phyloP scores from a whole-genome alignment of 1,284 basidiomycete genomes.

The Moesziomyces sp. region DNA sequence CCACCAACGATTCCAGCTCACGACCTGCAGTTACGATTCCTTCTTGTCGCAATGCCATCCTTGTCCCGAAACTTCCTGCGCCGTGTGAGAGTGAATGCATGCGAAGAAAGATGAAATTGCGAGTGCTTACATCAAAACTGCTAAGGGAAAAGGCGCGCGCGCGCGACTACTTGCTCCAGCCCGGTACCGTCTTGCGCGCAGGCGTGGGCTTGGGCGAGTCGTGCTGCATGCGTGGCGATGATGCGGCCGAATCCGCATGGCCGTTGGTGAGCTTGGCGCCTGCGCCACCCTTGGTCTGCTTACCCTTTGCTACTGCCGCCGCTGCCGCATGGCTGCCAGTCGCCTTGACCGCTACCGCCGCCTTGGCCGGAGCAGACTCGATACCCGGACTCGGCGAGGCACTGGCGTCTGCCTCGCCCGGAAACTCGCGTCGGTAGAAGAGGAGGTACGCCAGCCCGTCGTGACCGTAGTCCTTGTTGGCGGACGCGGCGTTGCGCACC shows the following conservation, averaged over 20 bases:
- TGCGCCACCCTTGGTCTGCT: conserved; percentile 13
- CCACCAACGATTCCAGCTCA: neutral
- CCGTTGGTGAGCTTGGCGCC: conserved; percentile 20
- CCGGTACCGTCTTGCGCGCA: conserved; percentile 26
- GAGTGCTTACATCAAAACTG: too few species aligned
- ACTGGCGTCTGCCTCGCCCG: conserved; percentile 18
- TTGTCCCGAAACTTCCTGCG: neutral
- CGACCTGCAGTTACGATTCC: neutral
- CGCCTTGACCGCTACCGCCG: neutral
- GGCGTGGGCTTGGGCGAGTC: conserved; percentile 14
- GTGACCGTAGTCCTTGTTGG: conserved; percentile 60
- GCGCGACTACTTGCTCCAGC: conserved; percentile 29
- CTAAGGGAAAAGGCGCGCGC: neutral
- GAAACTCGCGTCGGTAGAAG: conserved; percentile 75
- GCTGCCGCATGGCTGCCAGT: conserved; percentile 16
- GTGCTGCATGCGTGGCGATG: conserved; percentile 23
- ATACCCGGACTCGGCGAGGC: neutral
- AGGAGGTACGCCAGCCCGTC: conserved; percentile 79
- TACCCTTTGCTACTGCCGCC: conserved; percentile 7
- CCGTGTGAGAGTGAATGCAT: conserved; percentile 15
- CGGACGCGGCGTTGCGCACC: conserved; percentile 71
- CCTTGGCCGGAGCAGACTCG: conserved; percentile 1
- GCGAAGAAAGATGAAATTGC: conserved; percentile 6
- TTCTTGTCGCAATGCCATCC: conserved; percentile 1
- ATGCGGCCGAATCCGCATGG: conserved; percentile 14